A percentile compares a stretch with the other conserved stretches of the same genome.
Evolutionary conservation across 148 eudicot genomes (phyloP).

Genomic region (Rhododendron ovatum): DNA sequence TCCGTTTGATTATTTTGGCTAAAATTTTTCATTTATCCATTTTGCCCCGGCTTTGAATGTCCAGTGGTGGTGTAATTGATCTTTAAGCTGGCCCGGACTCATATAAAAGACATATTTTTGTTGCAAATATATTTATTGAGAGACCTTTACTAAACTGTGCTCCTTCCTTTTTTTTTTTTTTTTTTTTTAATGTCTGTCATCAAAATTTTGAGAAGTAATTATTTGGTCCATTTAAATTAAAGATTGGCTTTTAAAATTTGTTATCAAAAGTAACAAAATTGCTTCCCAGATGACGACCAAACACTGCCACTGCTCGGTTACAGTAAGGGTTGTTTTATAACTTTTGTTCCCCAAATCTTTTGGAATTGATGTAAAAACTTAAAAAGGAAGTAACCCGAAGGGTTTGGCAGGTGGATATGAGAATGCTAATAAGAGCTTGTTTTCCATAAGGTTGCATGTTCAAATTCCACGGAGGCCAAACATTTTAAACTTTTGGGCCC

Average conservation of each 20-base stretch:
- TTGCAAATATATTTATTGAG: neutral
- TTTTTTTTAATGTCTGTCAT: no score
- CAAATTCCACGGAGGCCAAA: neutral
- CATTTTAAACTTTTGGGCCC: neutral
- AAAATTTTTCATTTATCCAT: neutral
- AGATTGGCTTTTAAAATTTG: neutral
- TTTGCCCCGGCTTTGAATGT: neutral
- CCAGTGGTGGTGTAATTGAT: neutral
- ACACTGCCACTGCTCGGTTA: neutral
- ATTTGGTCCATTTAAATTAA: neutral
- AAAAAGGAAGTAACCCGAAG: neutral
- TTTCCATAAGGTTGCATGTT: neutral
- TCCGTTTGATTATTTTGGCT: neutral
- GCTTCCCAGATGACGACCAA: neutral
- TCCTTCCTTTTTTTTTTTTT: no score
- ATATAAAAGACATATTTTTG: neutral
- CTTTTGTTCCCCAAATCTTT: neutral
- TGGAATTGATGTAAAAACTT: neutral
- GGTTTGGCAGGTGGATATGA: no score
- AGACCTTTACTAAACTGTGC: neutral
- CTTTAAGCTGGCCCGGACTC: neutral
- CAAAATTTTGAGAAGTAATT: neutral
- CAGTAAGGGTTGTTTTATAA: neutral
- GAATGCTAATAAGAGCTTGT: neutral
- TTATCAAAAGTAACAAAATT: constrained; percentile 1